Percentiles rank a stretch among this genome's conserved stretches.
phyloP scores from a whole-genome alignment of 1,284 basidiomycete genomes.

The Singerocomus inundabilis region DNA sequence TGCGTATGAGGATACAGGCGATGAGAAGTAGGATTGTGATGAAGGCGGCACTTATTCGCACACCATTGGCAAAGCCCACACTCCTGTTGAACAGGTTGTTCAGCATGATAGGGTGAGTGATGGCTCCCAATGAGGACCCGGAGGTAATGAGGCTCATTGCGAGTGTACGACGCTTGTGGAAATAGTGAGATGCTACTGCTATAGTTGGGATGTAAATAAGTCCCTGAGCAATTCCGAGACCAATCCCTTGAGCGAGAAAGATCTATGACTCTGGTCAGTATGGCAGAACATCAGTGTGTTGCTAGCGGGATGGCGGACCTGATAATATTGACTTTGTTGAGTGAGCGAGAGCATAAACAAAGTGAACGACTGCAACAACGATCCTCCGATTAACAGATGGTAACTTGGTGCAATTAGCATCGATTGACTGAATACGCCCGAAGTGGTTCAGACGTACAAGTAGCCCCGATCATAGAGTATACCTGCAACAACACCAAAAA shows the following conservation, averaged over 20 bases:
- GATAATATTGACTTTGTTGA: slow-evolving; percentile 27
- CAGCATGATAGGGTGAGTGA: slow-evolving; percentile 39
- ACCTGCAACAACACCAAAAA: slow-evolving; percentile 18
- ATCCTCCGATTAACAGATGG: slow-evolving; percentile 28
- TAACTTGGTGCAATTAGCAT: slow-evolving; percentile 24
- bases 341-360: slow-evolving; percentile 33
- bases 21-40: slow-evolving; percentile 26
- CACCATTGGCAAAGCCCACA: slow-evolving; percentile 31
- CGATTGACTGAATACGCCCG: not conserved
- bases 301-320: slow-evolving; percentile 12
- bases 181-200: slow-evolving; percentile 37
- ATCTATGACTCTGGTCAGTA: slow-evolving; percentile 20
- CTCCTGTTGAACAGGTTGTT: slow-evolving; percentile 37
- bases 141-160: slow-evolving; percentile 35
- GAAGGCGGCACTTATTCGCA: slow-evolving; percentile 33
- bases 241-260: slow-evolving; percentile 36
- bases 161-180: slow-evolving; percentile 31
- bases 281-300: not conserved
- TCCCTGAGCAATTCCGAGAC: slow-evolving; percentile 33
- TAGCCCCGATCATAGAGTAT: slow-evolving; percentile 31
- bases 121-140: slow-evolving; percentile 36
- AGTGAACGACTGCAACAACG: slow-evolving; percentile 24
- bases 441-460: slow-evolving; percentile 23
- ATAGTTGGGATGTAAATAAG: slow-evolving; percentile 32
- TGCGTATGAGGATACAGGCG: slow-evolving; percentile 30